Percentiles rank a stretch among this genome's conserved stretches.
Conservation (phyloP, 176 grass and related monocot species). For the Echinochloa phyllopogon region DNA sequence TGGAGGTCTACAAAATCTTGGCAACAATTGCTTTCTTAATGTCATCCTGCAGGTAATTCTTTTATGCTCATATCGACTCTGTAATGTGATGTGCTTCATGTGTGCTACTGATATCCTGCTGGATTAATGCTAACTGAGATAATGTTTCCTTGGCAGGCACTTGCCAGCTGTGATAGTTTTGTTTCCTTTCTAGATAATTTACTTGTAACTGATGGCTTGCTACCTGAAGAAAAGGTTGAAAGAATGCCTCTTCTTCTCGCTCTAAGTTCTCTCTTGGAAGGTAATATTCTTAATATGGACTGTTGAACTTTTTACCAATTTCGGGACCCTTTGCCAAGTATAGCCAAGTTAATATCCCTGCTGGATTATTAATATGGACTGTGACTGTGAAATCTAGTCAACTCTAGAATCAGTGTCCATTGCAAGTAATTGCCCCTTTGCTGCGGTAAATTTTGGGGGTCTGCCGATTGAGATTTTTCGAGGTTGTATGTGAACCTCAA, state of each 20-base stretch:
- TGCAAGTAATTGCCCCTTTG: neutral
- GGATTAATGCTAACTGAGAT: conserved; percentile 8
- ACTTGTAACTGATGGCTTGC: conserved; percentile 41
- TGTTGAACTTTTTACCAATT: conserved; percentile 9
- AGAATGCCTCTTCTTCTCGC: conserved; percentile 74
- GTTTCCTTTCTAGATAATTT: conserved; percentile 67
- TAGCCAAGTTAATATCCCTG: too few species aligned
- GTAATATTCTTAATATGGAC: conserved; percentile 40
- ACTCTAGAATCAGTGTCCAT: conserved; percentile 14
- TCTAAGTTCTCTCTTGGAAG: conserved; percentile 76
- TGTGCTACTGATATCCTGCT: neutral
- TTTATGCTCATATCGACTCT: conserved; percentile 3
- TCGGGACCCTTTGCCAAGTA: neutral
- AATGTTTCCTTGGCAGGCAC: conserved; percentile 59
- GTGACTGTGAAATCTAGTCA: neutral
- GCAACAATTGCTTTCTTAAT: conserved; percentile 99
- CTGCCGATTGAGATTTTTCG: neutral
- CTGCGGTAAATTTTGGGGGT: neutral
- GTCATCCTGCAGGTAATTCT: conserved; percentile 81
- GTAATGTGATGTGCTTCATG: conserved; percentile 12
- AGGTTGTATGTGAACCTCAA: neutral
- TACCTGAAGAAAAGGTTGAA: conserved; percentile 58
- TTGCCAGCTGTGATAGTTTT: conserved; percentile 81
- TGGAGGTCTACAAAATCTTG: conserved; percentile 82
- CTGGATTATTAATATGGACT: neutral